Conservation (phyloP, 2,329 filamentous ascomycete species). For the Trichoderma simmonsii region DNA sequence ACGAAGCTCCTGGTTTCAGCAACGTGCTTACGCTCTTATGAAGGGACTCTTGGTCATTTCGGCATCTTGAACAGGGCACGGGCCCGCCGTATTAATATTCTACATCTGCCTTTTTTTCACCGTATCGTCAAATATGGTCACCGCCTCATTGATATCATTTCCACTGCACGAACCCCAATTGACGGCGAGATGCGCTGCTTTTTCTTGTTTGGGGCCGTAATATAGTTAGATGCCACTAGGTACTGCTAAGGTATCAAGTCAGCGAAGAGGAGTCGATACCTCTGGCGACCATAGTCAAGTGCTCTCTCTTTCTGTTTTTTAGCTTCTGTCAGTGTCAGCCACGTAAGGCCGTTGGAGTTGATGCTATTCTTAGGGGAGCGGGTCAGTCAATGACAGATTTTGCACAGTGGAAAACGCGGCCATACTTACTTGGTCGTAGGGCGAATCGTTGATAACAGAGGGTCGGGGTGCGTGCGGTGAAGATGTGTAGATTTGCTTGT, state of each 20-base stretch:
- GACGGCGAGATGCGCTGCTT: not conserved
- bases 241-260: not conserved
- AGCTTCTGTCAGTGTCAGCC: not conserved
- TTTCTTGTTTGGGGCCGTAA: not conserved
- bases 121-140: not conserved
- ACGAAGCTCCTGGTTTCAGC: constrained; percentile 3
- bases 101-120: not conserved
- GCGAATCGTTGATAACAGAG: not conserved
- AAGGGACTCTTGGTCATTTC: constrained; percentile 3
- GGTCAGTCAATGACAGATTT: not conserved
- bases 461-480: not conserved
- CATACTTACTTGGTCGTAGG: not conserved
- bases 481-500: not conserved
- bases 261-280: not conserved
- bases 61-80: not conserved
- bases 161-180: not conserved
- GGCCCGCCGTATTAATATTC: not conserved
- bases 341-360: not conserved
- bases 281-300: not conserved
- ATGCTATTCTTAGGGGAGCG: constrained; percentile 2
- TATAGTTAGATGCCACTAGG: not conserved
- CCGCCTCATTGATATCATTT: not conserved
- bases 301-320: not conserved
- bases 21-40: not conserved
- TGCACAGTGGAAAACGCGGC: not conserved